phyloP scores from a whole-genome alignment of 2,329 filamentous ascomycete species.

The Tetracladium maxilliforme region DNA sequence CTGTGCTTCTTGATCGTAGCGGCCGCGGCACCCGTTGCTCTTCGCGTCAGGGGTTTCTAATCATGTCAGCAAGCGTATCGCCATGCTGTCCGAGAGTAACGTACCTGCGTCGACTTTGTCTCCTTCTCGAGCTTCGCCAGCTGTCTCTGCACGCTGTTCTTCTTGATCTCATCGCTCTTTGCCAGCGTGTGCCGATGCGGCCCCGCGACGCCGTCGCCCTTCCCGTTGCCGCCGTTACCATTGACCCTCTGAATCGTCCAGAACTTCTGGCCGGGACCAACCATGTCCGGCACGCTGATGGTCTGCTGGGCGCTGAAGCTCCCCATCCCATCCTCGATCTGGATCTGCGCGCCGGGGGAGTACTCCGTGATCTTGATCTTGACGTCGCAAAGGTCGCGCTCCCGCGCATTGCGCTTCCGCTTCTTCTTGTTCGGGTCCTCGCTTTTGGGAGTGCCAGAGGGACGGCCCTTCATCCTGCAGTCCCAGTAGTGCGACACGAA shows the following conservation, averaged over 20 bases:
- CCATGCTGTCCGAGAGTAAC: too few relatives aligned
- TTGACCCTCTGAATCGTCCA: constrained; percentile 70
- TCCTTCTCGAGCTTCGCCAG: constrained; percentile 51
- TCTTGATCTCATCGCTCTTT: constrained; percentile 68
- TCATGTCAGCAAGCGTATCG: too few relatives aligned
- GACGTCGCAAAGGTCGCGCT: constrained; percentile 69
- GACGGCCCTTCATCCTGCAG: constrained; percentile 66
- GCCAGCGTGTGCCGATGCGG: constrained; percentile 62
- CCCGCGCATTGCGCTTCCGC: constrained; percentile 59
- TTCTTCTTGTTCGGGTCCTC: constrained; percentile 73
- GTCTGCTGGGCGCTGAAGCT: constrained; percentile 14
- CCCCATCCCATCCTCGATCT: constrained; percentile 4
- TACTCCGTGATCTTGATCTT: constrained; percentile 81
- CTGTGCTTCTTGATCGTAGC: too few relatives aligned
- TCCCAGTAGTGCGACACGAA: constrained; percentile 78
- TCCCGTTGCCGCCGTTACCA: constrained; percentile 60
- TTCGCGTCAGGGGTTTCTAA: too few relatives aligned
- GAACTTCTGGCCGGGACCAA: constrained; percentile 35
- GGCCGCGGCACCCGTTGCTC: too few relatives aligned
- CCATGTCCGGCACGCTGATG: constrained; percentile 19
- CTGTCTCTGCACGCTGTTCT: constrained; percentile 59
- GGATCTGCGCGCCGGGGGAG: constrained; percentile 35
- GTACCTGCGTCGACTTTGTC: constrained; percentile 41
- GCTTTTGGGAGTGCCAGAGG: constrained; percentile 65
- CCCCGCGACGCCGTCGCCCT: constrained; percentile 52